Conservation (phyloP, 2,329 filamentous ascomycete genomes). For the Hypoxylon sp. region DNA sequence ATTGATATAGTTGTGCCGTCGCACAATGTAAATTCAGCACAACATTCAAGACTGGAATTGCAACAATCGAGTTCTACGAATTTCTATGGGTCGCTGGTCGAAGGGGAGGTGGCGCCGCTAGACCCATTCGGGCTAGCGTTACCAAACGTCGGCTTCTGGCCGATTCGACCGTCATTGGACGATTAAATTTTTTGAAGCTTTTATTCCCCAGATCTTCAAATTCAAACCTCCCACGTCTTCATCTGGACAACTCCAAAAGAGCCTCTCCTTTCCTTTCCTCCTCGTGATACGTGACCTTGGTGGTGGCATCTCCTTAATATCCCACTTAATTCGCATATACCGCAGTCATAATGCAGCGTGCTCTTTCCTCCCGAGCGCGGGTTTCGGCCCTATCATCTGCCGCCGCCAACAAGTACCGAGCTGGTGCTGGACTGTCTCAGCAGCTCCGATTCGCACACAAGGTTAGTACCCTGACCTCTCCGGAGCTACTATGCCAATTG, state of each 20-base stretch:
- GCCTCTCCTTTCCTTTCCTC: conserved; percentile 45
- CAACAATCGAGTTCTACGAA: conserved; percentile 50
- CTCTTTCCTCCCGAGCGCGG: conserved; percentile 83
- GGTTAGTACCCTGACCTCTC: conserved; percentile 64
- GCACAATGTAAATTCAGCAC: conserved; percentile 3
- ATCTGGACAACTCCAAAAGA: conserved; percentile 31
- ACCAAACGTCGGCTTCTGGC: conserved; percentile 46
- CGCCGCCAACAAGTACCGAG: conserved; percentile 72
- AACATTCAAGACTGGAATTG: conserved; percentile 29
- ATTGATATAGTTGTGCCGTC: too few species aligned
- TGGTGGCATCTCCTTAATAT: conserved; percentile 47
- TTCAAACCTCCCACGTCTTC: conserved; percentile 38
- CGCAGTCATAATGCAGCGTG: conserved; percentile 96
- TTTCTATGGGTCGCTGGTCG: conserved; percentile 47
- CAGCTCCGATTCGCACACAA: conserved; percentile 98
- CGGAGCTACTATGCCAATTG: neutral
- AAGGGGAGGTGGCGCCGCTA: conserved; percentile 47
- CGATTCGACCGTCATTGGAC: conserved; percentile 46
- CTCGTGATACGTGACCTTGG: conserved; percentile 47
- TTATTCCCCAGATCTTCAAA: conserved; percentile 46
- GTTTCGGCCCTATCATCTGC: conserved; percentile 82
- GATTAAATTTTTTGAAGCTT: conserved; percentile 54
- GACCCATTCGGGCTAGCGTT: conserved; percentile 47
- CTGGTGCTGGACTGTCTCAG: conserved; percentile 76
- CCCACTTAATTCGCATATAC: conserved; percentile 49